These are phyloP conservation scores for Annulohypoxylon maeteangense DNA, from an alignment of 495 filamentous ascomycete genomes.

Conservation along the genomic window DNA sequence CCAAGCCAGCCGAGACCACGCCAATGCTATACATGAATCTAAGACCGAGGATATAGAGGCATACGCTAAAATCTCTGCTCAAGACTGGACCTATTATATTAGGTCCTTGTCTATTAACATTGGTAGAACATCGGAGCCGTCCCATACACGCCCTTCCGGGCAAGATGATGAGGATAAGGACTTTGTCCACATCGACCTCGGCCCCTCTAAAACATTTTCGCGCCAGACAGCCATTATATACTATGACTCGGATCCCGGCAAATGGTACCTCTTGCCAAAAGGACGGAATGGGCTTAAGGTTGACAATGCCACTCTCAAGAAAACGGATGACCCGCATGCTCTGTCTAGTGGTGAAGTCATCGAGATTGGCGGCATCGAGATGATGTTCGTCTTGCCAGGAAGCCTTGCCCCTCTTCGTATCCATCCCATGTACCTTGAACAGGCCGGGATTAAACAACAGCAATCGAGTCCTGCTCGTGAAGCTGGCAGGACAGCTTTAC, in stretches of 20 bases:
- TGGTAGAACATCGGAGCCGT: constrained; percentile 77
- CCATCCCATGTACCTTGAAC: constrained; percentile 60
- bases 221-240: constrained; percentile 86
- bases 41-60: constrained; percentile 82
- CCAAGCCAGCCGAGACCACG: constrained; percentile 77
- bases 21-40: constrained; percentile 75
- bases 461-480: constrained; percentile 46
- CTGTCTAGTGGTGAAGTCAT: constrained; percentile 88
- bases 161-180: constrained; percentile 49
- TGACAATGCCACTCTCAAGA: constrained; percentile 73
- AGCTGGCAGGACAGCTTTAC: constrained; percentile 47
- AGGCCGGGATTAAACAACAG: constrained; percentile 55
- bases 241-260: constrained; percentile 73
- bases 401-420: constrained; percentile 69
- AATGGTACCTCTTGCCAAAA: constrained; percentile 85
- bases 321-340: constrained; percentile 59
- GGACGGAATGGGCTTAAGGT: constrained; percentile 91
- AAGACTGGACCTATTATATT: constrained; percentile 95
- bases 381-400: constrained; percentile 94
- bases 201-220: constrained; percentile 92
- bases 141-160: constrained; percentile 44
- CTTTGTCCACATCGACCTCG: constrained; percentile 87
- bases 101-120: constrained; percentile 82
- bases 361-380: constrained; percentile 89
- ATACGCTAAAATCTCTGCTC: constrained; percentile 91